Evolutionary conservation across 257 asterid genomes (phyloP).

Genomic region (Hygrophila difformis): DNA sequence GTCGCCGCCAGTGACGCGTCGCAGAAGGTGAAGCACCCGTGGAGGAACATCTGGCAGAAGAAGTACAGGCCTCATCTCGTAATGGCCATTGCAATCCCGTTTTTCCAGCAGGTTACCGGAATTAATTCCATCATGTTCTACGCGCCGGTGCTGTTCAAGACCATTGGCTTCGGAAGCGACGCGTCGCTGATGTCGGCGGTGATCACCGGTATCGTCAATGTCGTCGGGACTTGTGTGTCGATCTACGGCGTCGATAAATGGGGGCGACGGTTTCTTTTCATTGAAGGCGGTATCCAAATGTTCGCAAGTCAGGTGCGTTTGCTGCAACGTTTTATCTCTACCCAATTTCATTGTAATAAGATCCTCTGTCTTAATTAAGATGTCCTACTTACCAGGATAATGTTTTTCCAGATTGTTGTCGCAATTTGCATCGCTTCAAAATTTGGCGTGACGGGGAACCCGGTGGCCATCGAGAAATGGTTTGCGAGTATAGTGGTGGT

Average conservation of each 20-base stretch:
- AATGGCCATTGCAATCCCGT: slow-evolving; percentile 65
- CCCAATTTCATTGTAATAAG: background rate
- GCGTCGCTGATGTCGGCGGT: slow-evolving; percentile 66
- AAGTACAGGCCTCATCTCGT: slow-evolving; percentile 74
- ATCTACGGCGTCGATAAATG: slow-evolving; percentile 62
- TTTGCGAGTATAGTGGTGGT: slow-evolving; percentile 58
- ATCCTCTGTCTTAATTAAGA: too few species aligned
- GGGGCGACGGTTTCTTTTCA: slow-evolving; percentile 67
- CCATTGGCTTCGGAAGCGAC: slow-evolving; percentile 50
- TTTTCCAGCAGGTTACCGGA: slow-evolving; percentile 78
- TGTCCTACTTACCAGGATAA: background rate
- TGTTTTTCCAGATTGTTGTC: slow-evolving; percentile 33
- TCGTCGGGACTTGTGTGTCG: slow-evolving; percentile 42
- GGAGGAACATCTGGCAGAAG: slow-evolving; percentile 52
- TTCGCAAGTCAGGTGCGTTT: slow-evolving; percentile 58
- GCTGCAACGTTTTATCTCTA: background rate
- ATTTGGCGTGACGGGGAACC: slow-evolving; percentile 50
- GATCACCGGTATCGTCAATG: slow-evolving; percentile 52
- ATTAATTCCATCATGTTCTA: slow-evolving; percentile 75
- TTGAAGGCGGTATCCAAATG: slow-evolving; percentile 70
- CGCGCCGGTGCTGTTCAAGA: slow-evolving; percentile 70
- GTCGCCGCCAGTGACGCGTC: slow-evolving; percentile 70
- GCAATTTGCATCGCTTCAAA: slow-evolving; percentile 48
- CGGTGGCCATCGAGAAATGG: slow-evolving; percentile 51
- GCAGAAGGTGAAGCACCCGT: slow-evolving; percentile 47